These are phyloP conservation scores for Phoma sp. DNA, from an alignment of 2,329 filamentous ascomycete genomes.

Conservation along the genomic window DNA sequence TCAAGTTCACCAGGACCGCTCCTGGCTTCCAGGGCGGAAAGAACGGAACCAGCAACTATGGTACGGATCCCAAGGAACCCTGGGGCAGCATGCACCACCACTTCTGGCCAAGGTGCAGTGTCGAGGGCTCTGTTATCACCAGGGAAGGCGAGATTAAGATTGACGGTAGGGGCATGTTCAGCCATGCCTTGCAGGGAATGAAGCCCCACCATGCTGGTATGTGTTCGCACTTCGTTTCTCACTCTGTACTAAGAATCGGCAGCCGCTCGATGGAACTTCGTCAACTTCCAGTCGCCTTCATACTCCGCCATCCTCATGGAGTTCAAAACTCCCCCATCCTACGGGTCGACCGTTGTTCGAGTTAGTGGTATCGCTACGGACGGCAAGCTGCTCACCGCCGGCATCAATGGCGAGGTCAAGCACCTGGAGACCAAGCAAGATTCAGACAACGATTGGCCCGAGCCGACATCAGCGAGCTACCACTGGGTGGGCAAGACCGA, in stretches of 20 bases:
- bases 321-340: slow-evolving; percentile 91
- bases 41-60: slow-evolving; percentile 83
- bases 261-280: slow-evolving; percentile 91
- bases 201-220: slow-evolving; percentile 93
- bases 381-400: slow-evolving; percentile 77
- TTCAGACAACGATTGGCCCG: slow-evolving; percentile 83
- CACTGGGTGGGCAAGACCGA: slow-evolving; percentile 79
- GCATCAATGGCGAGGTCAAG: slow-evolving; percentile 67
- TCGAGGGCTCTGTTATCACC: slow-evolving; percentile 84
- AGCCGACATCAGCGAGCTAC: slow-evolving; percentile 77
- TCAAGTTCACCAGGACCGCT: slow-evolving; percentile 76
- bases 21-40: slow-evolving; percentile 87
- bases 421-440: slow-evolving; percentile 77
- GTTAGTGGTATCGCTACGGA: slow-evolving; percentile 85
- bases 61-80: slow-evolving; percentile 82
- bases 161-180: slow-evolving; percentile 78
- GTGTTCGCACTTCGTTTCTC: slow-evolving; percentile 19
- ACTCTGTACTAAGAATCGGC: slow-evolving; percentile 18
- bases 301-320: slow-evolving; percentile 95
- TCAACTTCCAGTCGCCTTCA: slow-evolving; percentile 84
- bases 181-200: slow-evolving; percentile 93
- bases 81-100: slow-evolving; percentile 93
- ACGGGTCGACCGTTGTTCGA: slow-evolving; percentile 82
- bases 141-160: slow-evolving; percentile 82
- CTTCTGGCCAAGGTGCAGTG: slow-evolving; percentile 89